Evolutionary conservation across 257 asterid genomes (phyloP).

Genomic region (Verbena officinalis): DNA sequence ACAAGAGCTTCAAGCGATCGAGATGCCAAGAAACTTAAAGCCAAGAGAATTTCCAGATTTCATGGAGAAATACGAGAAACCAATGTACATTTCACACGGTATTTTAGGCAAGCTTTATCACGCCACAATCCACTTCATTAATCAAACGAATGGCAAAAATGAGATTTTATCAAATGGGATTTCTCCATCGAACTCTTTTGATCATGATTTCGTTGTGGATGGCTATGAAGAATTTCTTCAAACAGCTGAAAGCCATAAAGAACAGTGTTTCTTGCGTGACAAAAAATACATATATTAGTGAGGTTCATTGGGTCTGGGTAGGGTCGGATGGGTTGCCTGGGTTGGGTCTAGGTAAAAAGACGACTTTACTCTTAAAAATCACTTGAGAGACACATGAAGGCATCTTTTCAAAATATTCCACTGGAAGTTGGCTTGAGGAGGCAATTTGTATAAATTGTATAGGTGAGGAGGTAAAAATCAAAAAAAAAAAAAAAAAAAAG

Average conservation of each 20-base stretch:
- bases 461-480: too few relatives aligned
- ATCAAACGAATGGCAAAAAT: conserved; percentile 31
- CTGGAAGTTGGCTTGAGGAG: too few relatives aligned
- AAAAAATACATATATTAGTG: too few relatives aligned
- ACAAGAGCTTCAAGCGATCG: conserved; percentile 95
- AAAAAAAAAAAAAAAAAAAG: too few relatives aligned
- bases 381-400: too few relatives aligned
- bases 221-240: conserved; percentile 55
- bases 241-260: conserved; percentile 65
- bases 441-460: too few relatives aligned
- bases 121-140: conserved; percentile 45
- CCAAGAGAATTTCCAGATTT: conserved; percentile 89
- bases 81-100: conserved; percentile 71
- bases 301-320: too few relatives aligned
- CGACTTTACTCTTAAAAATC: too few relatives aligned
- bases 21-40: conserved; percentile 76
- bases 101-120: conserved; percentile 84
- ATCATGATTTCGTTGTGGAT: conserved; percentile 61
- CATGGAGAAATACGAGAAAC: conserved; percentile 91
- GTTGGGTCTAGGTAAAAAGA: too few relatives aligned
- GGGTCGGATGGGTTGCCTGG: too few relatives aligned
- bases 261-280: conserved; percentile 58
- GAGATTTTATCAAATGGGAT: conserved; percentile 22
- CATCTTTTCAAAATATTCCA: too few relatives aligned
- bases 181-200: conserved; percentile 48